A percentile compares a stretch with the other conserved stretches of the same genome.
These are phyloP conservation scores for Symbiodinium natans DNA, from an alignment of 73 alveolate genomes.

Conservation along the genomic window DNA sequence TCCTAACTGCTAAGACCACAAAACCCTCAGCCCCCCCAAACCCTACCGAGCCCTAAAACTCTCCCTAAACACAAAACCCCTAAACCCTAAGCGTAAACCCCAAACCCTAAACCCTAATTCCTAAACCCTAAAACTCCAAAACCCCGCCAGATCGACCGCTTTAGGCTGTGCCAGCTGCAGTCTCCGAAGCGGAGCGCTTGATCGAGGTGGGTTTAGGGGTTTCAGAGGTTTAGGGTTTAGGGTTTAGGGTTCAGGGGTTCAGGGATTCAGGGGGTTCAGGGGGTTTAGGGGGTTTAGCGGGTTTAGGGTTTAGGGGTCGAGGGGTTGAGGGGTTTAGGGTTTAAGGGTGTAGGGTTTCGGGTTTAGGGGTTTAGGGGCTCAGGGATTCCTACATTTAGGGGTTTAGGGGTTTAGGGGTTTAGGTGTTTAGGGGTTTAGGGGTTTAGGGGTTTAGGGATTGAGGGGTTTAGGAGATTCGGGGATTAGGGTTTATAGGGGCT, in stretches of 20 bases:
- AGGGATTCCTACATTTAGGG: no score
- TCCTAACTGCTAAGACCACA: no score
- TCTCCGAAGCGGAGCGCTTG: conserved; percentile 64
- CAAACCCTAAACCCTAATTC: neutral
- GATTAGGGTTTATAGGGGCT: no score
- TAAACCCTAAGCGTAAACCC: neutral
- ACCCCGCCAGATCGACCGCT: neutral
- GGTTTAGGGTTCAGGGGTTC: neutral
- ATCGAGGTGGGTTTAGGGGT: conserved; percentile 7
- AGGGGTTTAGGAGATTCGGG: no score
- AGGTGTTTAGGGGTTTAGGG: no score
- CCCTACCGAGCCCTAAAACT: neutral
- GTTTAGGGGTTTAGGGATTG: no score
- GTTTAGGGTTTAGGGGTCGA: neutral
- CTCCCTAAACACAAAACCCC: neutral
- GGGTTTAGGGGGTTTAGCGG: neutral
- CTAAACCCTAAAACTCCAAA: neutral
- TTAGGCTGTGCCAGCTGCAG: conserved; percentile 82
- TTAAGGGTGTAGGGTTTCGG: neutral
- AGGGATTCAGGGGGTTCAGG: no score
- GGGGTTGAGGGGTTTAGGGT: neutral
- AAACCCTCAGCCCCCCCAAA: no score
- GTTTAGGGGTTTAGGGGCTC: no score
- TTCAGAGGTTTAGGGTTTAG: neutral
- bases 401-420: no score